Conservation (phyloP, 495 filamentous ascomycete genomes). For the Pyronema domesticum region DNA sequence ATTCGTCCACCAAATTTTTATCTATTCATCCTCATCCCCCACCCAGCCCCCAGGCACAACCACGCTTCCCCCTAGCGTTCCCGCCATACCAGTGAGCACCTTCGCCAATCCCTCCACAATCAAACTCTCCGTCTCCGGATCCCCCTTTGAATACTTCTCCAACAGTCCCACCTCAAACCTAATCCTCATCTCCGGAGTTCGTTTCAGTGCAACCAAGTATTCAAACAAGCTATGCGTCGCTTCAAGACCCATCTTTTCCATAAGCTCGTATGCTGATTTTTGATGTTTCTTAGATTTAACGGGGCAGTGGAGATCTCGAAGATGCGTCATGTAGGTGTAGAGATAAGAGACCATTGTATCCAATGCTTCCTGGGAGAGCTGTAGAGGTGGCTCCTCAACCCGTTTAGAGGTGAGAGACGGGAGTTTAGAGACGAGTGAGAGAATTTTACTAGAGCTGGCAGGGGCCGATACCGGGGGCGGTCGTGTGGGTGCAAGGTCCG, state of each 20-base stretch:
- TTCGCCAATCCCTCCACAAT: not conserved
- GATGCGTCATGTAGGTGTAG: not conserved
- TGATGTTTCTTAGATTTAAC: not conserved
- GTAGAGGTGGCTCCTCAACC: not conserved
- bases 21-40: not conserved
- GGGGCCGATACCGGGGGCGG: too few species aligned
- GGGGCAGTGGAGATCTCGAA: not conserved
- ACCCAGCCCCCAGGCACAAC: not conserved
- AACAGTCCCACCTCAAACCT: not conserved
- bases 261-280: not conserved
- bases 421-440: not conserved
- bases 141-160: not conserved
- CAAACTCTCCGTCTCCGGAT: not conserved
- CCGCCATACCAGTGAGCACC: not conserved
- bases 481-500: too few species aligned
- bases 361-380: not conserved
- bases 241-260: not conserved
- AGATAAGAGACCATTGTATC: not conserved
- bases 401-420: not conserved
- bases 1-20: not conserved
- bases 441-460: not conserved
- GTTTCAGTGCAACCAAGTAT: not conserved
- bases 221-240: not conserved
- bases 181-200: not conserved
- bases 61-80: not conserved